A percentile compares a stretch with the other conserved stretches of the same genome.
These are phyloP conservation scores for Vachellia pachyceras DNA, from an alignment of 306 rosid species.

Conservation along the genomic window DNA sequence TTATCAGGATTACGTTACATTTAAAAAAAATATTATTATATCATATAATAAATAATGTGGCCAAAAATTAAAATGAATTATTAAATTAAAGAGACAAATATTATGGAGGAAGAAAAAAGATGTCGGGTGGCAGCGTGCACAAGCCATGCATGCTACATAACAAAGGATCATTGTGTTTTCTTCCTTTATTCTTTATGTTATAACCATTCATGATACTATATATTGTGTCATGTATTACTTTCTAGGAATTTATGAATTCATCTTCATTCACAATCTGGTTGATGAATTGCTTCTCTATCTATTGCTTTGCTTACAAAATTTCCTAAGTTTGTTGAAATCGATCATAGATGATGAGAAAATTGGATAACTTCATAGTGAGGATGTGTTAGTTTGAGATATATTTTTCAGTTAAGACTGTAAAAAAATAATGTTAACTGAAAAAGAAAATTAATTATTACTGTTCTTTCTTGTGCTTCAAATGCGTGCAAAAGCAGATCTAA, in stretches of 20 bases:
- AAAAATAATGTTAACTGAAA: conserved; percentile 10
- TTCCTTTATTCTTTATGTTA: conserved; percentile 62
- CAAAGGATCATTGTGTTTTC: conserved; percentile 65
- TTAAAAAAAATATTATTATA: not conserved
- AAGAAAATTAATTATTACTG: not conserved
- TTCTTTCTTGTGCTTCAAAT: conserved; percentile 25
- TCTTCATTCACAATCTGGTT: conserved; percentile 14
- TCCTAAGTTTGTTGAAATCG: conserved; percentile 40
- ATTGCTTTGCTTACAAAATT: conserved; percentile 33
- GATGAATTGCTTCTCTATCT: conserved; percentile 25
- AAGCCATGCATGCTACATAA: conserved; percentile 5
- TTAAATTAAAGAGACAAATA: conserved; percentile 27
- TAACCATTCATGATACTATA: not conserved
- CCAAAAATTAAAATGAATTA: not conserved
- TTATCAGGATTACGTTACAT: not conserved
- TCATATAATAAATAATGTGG: not conserved
- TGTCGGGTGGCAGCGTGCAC: conserved; percentile 62
- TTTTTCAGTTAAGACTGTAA: not conserved
- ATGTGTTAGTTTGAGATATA: not conserved
- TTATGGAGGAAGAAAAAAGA: conserved; percentile 48
- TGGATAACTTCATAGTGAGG: not conserved
- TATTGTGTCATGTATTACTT: not conserved
- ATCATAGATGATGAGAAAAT: conserved; percentile 11
- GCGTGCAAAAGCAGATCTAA: conserved; percentile 40
- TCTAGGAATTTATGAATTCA: not conserved